A percentile compares a stretch with the other conserved stretches of the same genome.
Evolutionary conservation across 1,284 basidiomycete genomes (phyloP).

Genomic region (Trametes versicolor): DNA sequence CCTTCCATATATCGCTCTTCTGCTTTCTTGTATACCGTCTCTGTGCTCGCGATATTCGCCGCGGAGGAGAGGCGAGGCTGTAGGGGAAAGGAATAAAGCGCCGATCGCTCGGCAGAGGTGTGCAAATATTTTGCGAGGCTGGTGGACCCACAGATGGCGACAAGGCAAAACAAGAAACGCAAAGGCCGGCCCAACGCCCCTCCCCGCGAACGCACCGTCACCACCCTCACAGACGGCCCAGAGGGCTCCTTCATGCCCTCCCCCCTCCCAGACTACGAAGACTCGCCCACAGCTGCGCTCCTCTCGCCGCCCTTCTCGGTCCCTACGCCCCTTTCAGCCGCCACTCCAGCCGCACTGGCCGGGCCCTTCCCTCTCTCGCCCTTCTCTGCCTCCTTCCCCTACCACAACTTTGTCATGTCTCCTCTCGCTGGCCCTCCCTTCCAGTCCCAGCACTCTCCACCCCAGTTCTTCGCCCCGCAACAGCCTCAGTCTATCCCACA

Average conservation of each 20-base stretch:
- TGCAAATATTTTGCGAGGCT: conserved; percentile 19
- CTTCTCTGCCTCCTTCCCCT: conserved; percentile 37
- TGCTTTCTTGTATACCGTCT: neutral
- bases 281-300: conserved; percentile 51
- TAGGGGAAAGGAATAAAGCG: too few species aligned
- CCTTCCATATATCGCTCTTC: neutral
- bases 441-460: conserved; percentile 40
- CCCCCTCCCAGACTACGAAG: conserved; percentile 47
- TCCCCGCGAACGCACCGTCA: conserved; percentile 70
- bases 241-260: conserved; percentile 58
- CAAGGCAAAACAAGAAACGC: conserved; percentile 68
- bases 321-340: conserved; percentile 37
- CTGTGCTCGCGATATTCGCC: neutral
- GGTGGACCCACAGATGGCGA: conserved; percentile 55
- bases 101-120: neutral
- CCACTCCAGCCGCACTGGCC: conserved; percentile 21
- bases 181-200: conserved; percentile 59
- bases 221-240: conserved; percentile 66
- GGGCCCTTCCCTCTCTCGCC: conserved; percentile 30
- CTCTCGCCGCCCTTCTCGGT: conserved; percentile 46
- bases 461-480: conserved; percentile 36
- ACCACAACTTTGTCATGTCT: conserved; percentile 44
- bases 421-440: conserved; percentile 34
- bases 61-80: neutral
- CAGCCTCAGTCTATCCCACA: conserved; percentile 28